These are phyloP conservation scores for Stephania japonica DNA, from an alignment of 164 flowering plant species.

Conservation along the genomic window DNA sequence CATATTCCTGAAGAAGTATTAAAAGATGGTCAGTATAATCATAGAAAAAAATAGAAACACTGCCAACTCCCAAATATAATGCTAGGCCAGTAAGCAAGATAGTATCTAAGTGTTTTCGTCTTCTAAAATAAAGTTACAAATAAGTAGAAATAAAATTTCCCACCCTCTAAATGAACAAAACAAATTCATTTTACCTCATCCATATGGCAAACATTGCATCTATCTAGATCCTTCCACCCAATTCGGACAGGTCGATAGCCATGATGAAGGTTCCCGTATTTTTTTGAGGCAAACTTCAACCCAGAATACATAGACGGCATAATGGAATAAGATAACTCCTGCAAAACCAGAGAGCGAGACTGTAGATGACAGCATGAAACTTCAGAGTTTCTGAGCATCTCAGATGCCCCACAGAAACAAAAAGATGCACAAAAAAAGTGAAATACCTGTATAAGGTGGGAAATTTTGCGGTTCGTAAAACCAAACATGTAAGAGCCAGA, in stretches of 20 bases:
- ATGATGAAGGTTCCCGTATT: conserved; percentile 36
- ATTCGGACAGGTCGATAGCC: conserved; percentile 82
- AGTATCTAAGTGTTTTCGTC: background rate
- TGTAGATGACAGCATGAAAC: background rate
- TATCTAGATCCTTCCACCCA: conserved; percentile 92
- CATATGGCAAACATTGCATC: conserved; percentile 97
- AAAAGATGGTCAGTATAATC: conserved; percentile 16
- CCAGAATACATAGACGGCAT: conserved; percentile 29
- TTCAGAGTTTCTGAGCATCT: background rate
- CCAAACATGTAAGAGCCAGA: conserved; percentile 91
- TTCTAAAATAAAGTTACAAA: background rate
- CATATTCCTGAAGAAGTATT: conserved; percentile 58
- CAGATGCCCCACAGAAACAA: background rate
- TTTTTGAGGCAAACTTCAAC: conserved; percentile 33
- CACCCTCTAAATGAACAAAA: conserved; percentile 1
- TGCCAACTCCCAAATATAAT: background rate
- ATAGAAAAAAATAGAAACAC: background rate
- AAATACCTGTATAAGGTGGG: conserved; percentile 60
- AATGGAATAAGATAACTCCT: conserved; percentile 51
- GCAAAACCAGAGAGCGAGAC: conserved; percentile 16
- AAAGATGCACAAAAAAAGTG: background rate
- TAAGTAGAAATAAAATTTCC: conserved; percentile 1
- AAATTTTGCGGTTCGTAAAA: conserved; percentile 54
- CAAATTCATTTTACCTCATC: conserved; percentile 67
- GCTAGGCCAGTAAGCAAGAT: background rate